A percentile compares a stretch with the other conserved stretches of the same genome.
These are phyloP conservation scores for Aspergillus vadensis DNA, from an alignment of 2,329 filamentous ascomycete genomes.

Conservation along the genomic window DNA sequence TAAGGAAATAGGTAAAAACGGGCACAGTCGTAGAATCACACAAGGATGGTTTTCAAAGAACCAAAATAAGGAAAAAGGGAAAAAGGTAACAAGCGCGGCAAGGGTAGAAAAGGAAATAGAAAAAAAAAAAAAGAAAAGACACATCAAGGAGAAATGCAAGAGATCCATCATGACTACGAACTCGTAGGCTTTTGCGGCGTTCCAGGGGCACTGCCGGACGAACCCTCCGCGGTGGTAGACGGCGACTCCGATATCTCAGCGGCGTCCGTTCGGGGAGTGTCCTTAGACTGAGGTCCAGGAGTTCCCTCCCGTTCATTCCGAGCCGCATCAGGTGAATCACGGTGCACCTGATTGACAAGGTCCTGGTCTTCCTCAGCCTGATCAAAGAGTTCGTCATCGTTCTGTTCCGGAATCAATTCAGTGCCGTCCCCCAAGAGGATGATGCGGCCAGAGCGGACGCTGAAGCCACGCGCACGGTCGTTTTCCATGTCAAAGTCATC, in stretches of 20 bases:
- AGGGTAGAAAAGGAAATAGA: slow-evolving; percentile 18
- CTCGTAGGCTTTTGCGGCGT: slow-evolving; percentile 30
- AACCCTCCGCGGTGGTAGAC: slow-evolving; percentile 40
- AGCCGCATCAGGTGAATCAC: slow-evolving; percentile 47
- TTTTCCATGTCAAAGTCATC: slow-evolving; percentile 57
- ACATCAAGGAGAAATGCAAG: slow-evolving; percentile 10
- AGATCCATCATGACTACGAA: slow-evolving; percentile 29
- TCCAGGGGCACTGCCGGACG: slow-evolving; percentile 19
- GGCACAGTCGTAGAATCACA: slow-evolving; percentile 24
- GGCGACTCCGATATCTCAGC: slow-evolving; percentile 41
- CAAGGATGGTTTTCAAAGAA: slow-evolving; percentile 22
- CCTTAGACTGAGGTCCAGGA: slow-evolving; percentile 50
- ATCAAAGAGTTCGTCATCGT: slow-evolving; percentile 93
- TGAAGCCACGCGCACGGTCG: slow-evolving; percentile 65
- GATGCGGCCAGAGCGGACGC: slow-evolving; percentile 76
- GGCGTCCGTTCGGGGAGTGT: slow-evolving; percentile 24
- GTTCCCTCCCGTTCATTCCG: slow-evolving; percentile 54
- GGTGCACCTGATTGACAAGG: slow-evolving; percentile 78
- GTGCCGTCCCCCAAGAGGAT: slow-evolving; percentile 95
- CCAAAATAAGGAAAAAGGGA: slow-evolving; percentile 23
- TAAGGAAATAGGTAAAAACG: slow-evolving; percentile 14
- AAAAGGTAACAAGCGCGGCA: slow-evolving; percentile 3
- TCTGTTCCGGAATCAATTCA: slow-evolving; percentile 83
- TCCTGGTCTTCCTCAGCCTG: slow-evolving; percentile 85
- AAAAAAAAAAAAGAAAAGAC: slow-evolving; percentile 15